phyloP scores from a whole-genome alignment of 2,329 filamentous ascomycete genomes.

The Hypoxylon sp. region DNA sequence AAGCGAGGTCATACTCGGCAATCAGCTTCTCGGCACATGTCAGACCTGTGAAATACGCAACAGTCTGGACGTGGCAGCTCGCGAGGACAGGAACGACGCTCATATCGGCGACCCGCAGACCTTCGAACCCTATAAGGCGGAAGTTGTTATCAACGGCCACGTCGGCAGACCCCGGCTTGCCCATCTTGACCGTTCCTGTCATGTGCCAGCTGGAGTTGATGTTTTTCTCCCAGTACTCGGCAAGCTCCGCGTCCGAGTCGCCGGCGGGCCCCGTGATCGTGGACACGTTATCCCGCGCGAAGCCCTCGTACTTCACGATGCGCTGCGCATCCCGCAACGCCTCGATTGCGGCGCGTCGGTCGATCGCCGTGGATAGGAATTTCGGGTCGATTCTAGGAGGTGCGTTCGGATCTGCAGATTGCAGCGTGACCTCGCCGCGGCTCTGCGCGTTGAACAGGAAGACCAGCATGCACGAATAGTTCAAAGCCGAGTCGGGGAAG shows the following conservation, averaged over 20 bases:
- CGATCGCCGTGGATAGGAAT: slow-evolving; percentile 68
- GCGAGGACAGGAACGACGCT: slow-evolving; percentile 66
- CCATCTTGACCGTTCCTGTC: slow-evolving; percentile 72
- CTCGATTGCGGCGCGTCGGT: slow-evolving; percentile 66
- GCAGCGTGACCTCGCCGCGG: slow-evolving; percentile 66
- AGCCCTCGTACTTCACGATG: slow-evolving; percentile 60
- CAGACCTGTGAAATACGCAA: slow-evolving; percentile 68
- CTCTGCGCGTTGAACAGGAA: slow-evolving; percentile 69
- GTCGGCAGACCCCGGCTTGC: slow-evolving; percentile 58
- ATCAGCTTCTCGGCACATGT: slow-evolving; percentile 67
- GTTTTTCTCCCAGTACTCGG: slow-evolving; percentile 60
- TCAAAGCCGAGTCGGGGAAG: slow-evolving; percentile 54
- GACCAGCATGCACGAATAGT: slow-evolving; percentile 61
- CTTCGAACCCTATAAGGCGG: slow-evolving; percentile 63
- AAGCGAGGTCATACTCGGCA: slow-evolving; percentile 58
- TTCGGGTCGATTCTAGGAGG: slow-evolving; percentile 68
- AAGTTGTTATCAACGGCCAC: slow-evolving; percentile 67
- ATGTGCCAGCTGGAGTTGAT: slow-evolving; percentile 67
- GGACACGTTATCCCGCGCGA: slow-evolving; percentile 60
- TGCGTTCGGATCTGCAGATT: slow-evolving; percentile 65
- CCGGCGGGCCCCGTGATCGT: slow-evolving; percentile 61
- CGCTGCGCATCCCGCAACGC: slow-evolving; percentile 60
- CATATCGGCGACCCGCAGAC: slow-evolving; percentile 66
- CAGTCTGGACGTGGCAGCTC: slow-evolving; percentile 67
- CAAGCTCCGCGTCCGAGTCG: slow-evolving; percentile 68